Base-by-base conservation (phyloP, 148 eudicot genomes). In the Camellia lanceoleosa region DNA sequence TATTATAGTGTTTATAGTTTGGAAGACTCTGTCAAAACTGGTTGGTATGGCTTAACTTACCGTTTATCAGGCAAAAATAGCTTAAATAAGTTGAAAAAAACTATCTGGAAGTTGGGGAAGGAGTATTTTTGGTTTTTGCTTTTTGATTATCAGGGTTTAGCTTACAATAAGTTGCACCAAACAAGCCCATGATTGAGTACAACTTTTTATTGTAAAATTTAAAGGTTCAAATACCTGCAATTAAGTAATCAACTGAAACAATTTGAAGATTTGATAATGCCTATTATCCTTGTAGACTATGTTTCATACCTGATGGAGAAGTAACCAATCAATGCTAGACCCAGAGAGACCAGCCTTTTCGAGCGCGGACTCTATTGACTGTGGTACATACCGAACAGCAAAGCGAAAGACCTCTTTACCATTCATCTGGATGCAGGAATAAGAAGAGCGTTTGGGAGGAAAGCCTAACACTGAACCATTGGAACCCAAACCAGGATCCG, bases 361-460 rank as follows among this genome's bases (percentile, higher is more conserved):
- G 72, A 93, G 89, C 55, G 99, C 89, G 68, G 80, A 78, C 78
- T 92, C 93, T 67, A 95, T 87, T 8, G 97, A 89, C 67, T 88
- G 91, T 0, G 99, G 99, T 67, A 95, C 97, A 74, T 86, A 83
- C 72, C 90, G 90, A 84, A 78, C 88, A 71, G 97, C 99, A 82
- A 96, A 93, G 44, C 92, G 89, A 80, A 93, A 96, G 62, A 96
- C 98, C 88, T 96, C 98, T 60, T 89, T 89, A n/a, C 99, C 99
- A 66, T 92, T 92, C 99, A 96, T 96, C 59, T 89, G 86, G 73
- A 96, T 90, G 81, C 79, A 80, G 3, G 99, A 93, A 85, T 86
- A 96, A 44, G 90, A 81, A 19, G 89, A 65, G 38, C 73, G 84
- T 67, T 56, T 83, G 3, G 95, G 92, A 5, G 96, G 91, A 72